Base-by-base conservation (phyloP, 371 early-diverging fungal genomes). In the Actinomucor elegans region DNA sequence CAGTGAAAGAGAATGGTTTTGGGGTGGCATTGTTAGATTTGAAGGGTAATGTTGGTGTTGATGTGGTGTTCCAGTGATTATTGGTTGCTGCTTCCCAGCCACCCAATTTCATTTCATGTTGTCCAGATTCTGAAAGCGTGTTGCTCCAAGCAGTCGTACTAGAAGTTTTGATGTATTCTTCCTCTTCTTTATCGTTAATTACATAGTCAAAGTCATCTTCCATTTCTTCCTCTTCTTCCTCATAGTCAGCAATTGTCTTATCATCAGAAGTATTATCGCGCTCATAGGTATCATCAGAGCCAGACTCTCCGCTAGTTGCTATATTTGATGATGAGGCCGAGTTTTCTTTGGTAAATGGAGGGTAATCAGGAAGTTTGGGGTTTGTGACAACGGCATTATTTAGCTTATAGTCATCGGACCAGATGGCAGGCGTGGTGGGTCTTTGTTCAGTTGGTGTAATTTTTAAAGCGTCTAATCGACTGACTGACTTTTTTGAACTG, bases 41-140 rank as follows among this genome's bases (percentile, higher is more conserved):
- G 27, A 5, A 20, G 17, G 32, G 11, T 29, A 27, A n/a, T 36
- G 37, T 42, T 20, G 45, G 23, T 9, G 28, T 18, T n/a, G 41
- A 8, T 3, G 34, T 43, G 5, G 28, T 35, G 0, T 36, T 9
- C 60, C 62, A 66, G 1, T 28, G 12, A 7, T 36, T 23, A 10
- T 36, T 31, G 4, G 35, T 27, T 4, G 51, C 35, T 0, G 42
- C 31, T 14, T 69, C 66, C 73, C 67, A 69, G 0, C 69, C 69
- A 8, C 73, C 73, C 3, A 72, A 33, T 1, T 55, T 59, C 4
- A 46, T 17, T 18, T 47, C 48, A 15, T 47, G 26, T 23, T 43
- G 43, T 8, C 31, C 18, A 6, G 14, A 0, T 15, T 1, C 8
- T 8, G 1, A 15, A 26, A 3, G 2, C 3, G 6, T 31, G 6